Percentiles rank a stretch among this genome's conserved stretches.
These are phyloP conservation scores for Pleomassaria siparia DNA, from an alignment of 2,329 filamentous ascomycete species.

Conservation along the genomic window DNA sequence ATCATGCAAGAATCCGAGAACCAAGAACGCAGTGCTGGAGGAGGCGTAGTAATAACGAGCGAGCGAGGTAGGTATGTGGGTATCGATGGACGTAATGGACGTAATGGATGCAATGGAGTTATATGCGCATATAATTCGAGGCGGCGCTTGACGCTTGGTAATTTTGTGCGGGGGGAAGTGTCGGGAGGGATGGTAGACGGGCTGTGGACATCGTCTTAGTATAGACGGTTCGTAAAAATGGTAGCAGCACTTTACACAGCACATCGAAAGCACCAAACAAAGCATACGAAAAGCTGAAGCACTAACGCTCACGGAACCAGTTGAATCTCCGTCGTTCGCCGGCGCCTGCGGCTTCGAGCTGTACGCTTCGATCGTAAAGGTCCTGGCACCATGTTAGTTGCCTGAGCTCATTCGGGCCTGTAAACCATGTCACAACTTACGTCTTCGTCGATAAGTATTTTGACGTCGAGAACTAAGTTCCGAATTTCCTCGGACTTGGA, in stretches of 20 bases:
- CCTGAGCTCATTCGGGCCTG: too few relatives aligned
- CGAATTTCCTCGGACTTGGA: slow-evolving; percentile 68
- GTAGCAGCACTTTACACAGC: neutral
- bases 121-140: slow-evolving; percentile 27
- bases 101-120: too few relatives aligned
- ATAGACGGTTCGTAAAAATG: slow-evolving; percentile 13
- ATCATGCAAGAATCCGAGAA: neutral
- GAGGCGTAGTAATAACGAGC: neutral
- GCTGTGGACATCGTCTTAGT: slow-evolving; percentile 29
- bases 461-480: slow-evolving; percentile 77
- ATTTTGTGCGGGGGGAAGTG: slow-evolving; percentile 28
- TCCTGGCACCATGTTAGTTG: slow-evolving; percentile 47
- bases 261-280: slow-evolving; percentile 7
- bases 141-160: slow-evolving; percentile 24
- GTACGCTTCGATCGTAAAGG: slow-evolving; percentile 60
- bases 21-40: neutral
- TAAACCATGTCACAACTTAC: too few relatives aligned
- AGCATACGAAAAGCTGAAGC: slow-evolving; percentile 16
- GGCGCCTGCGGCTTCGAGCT: slow-evolving; percentile 53
- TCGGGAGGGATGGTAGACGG: slow-evolving; percentile 28
- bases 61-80: neutral
- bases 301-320: slow-evolving; percentile 51
- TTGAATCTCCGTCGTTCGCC: slow-evolving; percentile 47
- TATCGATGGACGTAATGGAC: neutral
- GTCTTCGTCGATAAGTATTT: slow-evolving; percentile 83